Percentiles rank a stretch among this genome's conserved stretches.
phyloP scores from a whole-genome alignment of 78 protist species.

The Protostelium mycophagum region DNA sequence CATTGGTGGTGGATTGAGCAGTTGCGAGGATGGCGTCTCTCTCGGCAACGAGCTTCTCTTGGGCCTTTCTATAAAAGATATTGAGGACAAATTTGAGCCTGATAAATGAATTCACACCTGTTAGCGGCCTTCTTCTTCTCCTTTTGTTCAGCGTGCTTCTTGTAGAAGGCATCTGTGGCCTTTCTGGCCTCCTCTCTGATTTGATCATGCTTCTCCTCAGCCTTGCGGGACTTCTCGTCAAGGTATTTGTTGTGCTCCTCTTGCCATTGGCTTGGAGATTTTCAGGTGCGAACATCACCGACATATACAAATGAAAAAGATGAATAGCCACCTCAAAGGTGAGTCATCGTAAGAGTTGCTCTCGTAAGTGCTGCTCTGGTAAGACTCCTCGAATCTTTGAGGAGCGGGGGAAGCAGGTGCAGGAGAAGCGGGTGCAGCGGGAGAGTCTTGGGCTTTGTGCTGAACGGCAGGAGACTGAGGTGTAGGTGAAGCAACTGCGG shows the following conservation, averaged over 20 bases:
- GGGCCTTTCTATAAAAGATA: background rate
- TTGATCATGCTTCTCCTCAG: background rate
- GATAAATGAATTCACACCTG: background rate
- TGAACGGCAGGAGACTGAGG: background rate
- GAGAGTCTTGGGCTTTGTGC: too few relatives aligned
- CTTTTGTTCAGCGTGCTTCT: background rate
- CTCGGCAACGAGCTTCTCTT: background rate
- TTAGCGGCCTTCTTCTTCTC: background rate
- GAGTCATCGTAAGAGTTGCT: background rate
- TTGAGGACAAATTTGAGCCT: background rate
- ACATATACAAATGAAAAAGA: too few relatives aligned
- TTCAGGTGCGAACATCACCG: too few relatives aligned
- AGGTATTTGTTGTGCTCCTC: background rate
- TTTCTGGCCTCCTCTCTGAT: background rate
- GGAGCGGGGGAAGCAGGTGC: background rate
- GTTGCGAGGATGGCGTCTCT: background rate
- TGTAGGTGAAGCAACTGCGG: background rate
- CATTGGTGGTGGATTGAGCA: background rate
- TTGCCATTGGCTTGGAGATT: background rate
- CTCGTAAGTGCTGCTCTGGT: background rate
- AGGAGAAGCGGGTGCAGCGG: background rate
- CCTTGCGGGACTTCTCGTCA: background rate
- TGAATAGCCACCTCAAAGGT: background rate
- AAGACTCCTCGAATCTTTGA: background rate
- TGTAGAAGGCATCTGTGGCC: background rate